phyloP scores from a whole-genome alignment of 176 grass and related monocot genomes.

The Avena eriantha region DNA sequence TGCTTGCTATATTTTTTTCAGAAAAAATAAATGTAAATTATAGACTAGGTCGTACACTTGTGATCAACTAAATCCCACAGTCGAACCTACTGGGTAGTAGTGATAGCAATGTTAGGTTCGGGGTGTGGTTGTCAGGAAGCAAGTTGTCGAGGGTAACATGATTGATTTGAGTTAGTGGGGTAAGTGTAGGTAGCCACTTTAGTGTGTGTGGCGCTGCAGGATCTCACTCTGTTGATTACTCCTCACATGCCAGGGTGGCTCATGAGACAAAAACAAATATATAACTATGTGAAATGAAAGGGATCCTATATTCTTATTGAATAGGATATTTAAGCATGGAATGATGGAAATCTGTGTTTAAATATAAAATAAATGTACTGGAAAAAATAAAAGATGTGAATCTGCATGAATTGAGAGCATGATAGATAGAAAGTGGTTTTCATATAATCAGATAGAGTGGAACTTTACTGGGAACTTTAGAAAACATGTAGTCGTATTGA shows the following conservation, averaged over 20 bases:
- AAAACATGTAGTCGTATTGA: background rate
- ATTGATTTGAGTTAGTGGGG: conserved; percentile 21
- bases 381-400: background rate
- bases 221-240: background rate
- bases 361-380: background rate
- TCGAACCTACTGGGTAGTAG: conserved; percentile 8
- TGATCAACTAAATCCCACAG: background rate
- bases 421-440: background rate
- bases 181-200: background rate
- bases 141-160: conserved; percentile 17
- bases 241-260: conserved; percentile 1
- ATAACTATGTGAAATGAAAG: conserved; percentile 29
- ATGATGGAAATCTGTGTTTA: background rate
- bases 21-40: background rate
- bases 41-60: background rate
- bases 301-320: conserved; percentile 29
- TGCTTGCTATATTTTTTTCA: background rate
- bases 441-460: background rate
- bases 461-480: background rate
- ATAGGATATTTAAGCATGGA: conserved; percentile 14
- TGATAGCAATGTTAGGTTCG: background rate
- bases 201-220: background rate
- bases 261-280: conserved; percentile 16
- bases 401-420: background rate
- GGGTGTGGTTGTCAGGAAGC: background rate